These are phyloP conservation scores for Mycena galopus DNA, from an alignment of 768 basidiomycete genomes.

Conservation along the genomic window DNA sequence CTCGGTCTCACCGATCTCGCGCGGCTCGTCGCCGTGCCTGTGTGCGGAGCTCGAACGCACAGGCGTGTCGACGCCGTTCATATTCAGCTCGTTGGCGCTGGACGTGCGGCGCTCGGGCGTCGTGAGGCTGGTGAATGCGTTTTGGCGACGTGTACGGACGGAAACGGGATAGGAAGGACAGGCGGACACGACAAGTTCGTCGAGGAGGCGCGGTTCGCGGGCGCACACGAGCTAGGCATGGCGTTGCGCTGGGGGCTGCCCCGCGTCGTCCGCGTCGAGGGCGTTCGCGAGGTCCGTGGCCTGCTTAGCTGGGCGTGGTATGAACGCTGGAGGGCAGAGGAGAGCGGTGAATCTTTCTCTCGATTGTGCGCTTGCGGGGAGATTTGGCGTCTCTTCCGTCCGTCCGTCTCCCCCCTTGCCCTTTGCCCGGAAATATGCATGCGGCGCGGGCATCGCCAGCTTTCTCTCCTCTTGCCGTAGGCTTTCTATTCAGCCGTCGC, in stretches of 20 bases:
- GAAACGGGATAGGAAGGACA: constrained; percentile 42
- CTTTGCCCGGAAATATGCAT: no score
- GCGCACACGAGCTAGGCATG: constrained; percentile 91
- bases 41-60: constrained; percentile 80
- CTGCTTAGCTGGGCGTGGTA: constrained; percentile 90
- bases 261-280: constrained; percentile 77
- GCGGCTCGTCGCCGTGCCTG: constrained; percentile 77
- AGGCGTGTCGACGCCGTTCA: constrained; percentile 89
- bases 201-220: constrained; percentile 87
- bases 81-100: constrained; percentile 91
- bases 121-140: constrained; percentile 82
- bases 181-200: constrained; percentile 70
- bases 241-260: constrained; percentile 94
- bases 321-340: constrained; percentile 82
- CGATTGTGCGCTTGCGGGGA: no score
- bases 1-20: constrained; percentile 75
- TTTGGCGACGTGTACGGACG: constrained; percentile 70
- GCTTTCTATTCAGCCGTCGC: no score
- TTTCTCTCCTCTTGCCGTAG: no score
- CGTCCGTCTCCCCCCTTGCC: no score
- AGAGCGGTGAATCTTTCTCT: constrained; percentile 72
- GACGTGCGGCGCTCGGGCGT: constrained; percentile 84
- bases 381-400: no score
- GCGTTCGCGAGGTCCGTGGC: constrained; percentile 83
- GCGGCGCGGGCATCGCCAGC: no score